Base-by-base conservation (phyloP, 2,329 filamentous ascomycete genomes). In the Talaromyces pinophilus region DNA sequence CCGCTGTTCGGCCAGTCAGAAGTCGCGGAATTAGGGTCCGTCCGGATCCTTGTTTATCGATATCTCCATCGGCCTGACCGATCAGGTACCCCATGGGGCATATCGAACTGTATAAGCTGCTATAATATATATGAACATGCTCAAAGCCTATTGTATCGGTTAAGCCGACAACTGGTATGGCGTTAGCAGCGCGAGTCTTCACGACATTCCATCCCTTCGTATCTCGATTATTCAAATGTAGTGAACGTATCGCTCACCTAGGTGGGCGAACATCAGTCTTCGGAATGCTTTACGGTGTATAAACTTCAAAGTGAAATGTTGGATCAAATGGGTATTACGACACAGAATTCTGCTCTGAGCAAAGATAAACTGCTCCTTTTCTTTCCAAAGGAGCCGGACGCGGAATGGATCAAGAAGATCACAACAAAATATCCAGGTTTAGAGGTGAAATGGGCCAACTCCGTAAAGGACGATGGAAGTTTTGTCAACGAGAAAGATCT, bases 321-420 rank as follows among this genome's bases (percentile, higher is more conserved):
- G 0, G 52, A 57, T 22, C 5, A 30, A 38, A 38, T 38, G 52
- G 30, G 19, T 35, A 57, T n/a, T 19, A 19, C 8, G 11, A 57
- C 10, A 7, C 28, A 57, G 28, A 38, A 35, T 1, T 35, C n/a
- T 38, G 25, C 28, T 33, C 28, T 57, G n/a, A 35, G 52, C 30
- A 57, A 57, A 11, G 52, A 57, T 57, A 57, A 57, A 19, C n/a
- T 57, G 52, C 28, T 57, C 15, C 28, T 57, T 8, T 57, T 57
- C 52, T 57, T 57, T 28, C 52, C 52, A 30, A 57, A 57, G n/a
- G 52, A 57, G 4, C 52, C 52, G n/a, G 52, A 57, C 30, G 10
- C 28, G 52, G 15, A 30, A 35, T 57, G 52, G 52, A 57, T 57
- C 11, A 57, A 22, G 10, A 57, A 19, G 17, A 57, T 35, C 33